These are phyloP conservation scores for Passiflora organensis DNA, from an alignment of 345 rosid species.

Conservation along the genomic window DNA sequence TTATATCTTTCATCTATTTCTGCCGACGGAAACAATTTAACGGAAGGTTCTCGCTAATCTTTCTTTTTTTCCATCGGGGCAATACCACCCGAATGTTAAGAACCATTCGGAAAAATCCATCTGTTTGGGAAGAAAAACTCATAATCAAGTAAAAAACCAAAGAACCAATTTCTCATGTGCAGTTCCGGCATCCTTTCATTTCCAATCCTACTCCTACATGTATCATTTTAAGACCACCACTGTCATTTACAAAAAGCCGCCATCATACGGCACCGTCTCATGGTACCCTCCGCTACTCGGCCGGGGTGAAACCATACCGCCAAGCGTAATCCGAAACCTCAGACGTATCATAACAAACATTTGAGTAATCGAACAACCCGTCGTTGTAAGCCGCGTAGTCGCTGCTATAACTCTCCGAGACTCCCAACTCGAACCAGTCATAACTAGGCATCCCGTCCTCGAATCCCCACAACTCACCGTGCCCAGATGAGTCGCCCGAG, in stretches of 20 bases:
- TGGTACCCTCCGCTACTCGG: conserved; percentile 3
- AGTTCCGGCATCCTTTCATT: background rate
- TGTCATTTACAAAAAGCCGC: too few species aligned
- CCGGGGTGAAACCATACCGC: conserved; percentile 28
- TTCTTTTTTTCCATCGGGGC: too few species aligned
- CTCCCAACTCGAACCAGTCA: conserved; percentile 33
- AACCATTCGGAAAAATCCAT: too few species aligned
- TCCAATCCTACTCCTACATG: conserved; percentile 16
- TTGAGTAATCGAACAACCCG: conserved; percentile 36
- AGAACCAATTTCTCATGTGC: background rate
- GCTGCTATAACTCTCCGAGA: background rate
- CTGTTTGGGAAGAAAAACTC: too few species aligned
- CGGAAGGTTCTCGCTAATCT: too few species aligned
- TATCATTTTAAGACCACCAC: background rate
- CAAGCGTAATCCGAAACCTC: conserved; percentile 21
- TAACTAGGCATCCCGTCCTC: conserved; percentile 30
- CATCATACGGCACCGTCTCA: conserved; percentile 6
- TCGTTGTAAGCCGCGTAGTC: conserved; percentile 29
- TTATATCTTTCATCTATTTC: too few species aligned
- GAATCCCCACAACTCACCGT: conserved; percentile 34
- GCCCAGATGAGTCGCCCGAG: conserved; percentile 20
- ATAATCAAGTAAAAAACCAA: too few species aligned
- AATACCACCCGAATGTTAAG: too few species aligned
- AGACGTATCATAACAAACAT: conserved; percentile 30
- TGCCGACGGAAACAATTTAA: too few species aligned